A percentile compares a stretch with the other conserved stretches of the same genome.
Conservation (phyloP, 768 basidiomycete species). For the Lanmaoa rubissima region DNA sequence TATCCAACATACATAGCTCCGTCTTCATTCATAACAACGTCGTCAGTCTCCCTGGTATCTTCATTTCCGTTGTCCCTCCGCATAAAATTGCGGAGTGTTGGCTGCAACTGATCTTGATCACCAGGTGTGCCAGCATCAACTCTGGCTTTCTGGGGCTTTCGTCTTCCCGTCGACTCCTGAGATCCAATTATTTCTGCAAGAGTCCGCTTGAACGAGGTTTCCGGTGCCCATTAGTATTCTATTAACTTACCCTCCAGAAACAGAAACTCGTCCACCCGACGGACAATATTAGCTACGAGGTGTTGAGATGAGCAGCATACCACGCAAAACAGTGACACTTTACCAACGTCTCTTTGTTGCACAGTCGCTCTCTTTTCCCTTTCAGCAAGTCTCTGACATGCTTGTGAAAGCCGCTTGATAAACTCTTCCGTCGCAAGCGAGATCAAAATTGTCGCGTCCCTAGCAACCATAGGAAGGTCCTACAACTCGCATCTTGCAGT, state of each 20-base stretch:
- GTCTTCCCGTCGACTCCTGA: conserved; percentile 46
- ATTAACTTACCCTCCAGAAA: conserved; percentile 66
- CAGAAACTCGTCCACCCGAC: conserved; percentile 70
- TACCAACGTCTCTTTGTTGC: conserved; percentile 79
- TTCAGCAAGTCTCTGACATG: conserved; percentile 67
- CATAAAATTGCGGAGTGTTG: conserved; percentile 54
- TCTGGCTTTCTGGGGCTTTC: conserved; percentile 37
- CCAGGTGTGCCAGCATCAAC: conserved; percentile 12
- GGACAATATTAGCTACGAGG: conserved; percentile 55
- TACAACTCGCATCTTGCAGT: conserved; percentile 26
- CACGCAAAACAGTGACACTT: conserved; percentile 19
- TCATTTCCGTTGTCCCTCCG: conserved; percentile 26
- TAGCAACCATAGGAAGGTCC: conserved; percentile 76
- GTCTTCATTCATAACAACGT: conserved; percentile 56
- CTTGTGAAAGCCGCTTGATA: conserved; percentile 69
- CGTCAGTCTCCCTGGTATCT: conserved; percentile 22
- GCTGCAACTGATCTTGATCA: conserved; percentile 24
- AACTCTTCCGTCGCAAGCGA: conserved; percentile 88
- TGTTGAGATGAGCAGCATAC: neutral
- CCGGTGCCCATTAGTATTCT: neutral
- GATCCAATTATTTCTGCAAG: conserved; percentile 57
- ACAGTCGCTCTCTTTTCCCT: conserved; percentile 72
- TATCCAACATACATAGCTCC: conserved; percentile 53
- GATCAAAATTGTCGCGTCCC: conserved; percentile 77
- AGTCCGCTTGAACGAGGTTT: neutral